A percentile compares a stretch with the other conserved stretches of the same genome.
Conservation (phyloP, 2,329 filamentous ascomycete species). For the Incumbomyces delicatus region DNA sequence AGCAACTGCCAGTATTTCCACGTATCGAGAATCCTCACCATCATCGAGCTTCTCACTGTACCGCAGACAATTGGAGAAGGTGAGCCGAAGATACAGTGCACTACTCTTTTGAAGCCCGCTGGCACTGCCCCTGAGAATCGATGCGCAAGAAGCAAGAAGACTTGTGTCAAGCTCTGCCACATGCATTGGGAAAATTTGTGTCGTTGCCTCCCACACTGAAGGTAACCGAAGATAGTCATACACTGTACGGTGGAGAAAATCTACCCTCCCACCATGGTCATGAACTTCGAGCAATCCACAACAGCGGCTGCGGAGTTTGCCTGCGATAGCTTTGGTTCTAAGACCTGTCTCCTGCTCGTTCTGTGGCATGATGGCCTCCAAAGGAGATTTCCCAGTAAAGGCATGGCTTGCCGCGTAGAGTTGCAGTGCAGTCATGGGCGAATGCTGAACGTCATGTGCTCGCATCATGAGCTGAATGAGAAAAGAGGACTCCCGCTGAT, state of each 20-base stretch:
- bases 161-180: no score
- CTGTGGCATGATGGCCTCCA: background rate
- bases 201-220: conserved; percentile 1
- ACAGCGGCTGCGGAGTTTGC: background rate
- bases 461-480: background rate
- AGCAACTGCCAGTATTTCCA: no score
- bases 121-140: no score
- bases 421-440: background rate
- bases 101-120: no score
- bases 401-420: no score
- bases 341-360: background rate
- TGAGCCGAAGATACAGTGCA: no score
- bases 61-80: no score
- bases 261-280: background rate
- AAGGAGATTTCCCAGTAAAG: no score
- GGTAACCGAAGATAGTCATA: background rate
- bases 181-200: background rate
- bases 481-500: background rate
- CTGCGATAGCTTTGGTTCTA: background rate
- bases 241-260: conserved; percentile 1
- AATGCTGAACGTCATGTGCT: background rate
- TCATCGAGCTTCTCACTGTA: no score
- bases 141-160: no score
- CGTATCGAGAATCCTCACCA: no score
- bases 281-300: background rate